Conservation (phyloP, 2,329 filamentous ascomycete genomes). For the Phaeosphaeriaceae sp. region DNA sequence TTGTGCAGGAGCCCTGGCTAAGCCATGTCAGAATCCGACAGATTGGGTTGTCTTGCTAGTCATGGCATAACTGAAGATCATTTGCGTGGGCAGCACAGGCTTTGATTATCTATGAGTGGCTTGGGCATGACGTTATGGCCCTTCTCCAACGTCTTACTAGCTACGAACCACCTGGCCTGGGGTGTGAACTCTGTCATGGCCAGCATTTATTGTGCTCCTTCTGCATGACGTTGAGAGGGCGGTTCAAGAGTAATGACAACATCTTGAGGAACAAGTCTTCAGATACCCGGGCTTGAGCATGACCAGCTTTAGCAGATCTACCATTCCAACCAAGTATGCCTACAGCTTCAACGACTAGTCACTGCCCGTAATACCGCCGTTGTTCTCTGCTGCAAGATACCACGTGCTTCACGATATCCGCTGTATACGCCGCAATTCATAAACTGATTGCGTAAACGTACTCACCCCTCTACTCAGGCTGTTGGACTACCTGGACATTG, state of each 20-base stretch:
- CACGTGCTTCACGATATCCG: conserved; percentile 21
- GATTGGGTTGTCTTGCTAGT: neutral
- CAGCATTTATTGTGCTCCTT: neutral
- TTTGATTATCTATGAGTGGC: no score
- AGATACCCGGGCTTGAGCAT: no score
- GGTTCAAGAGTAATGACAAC: no score
- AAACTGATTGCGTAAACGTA: conserved; percentile 16
- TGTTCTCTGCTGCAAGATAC: conserved; percentile 17
- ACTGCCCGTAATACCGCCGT: conserved; percentile 13
- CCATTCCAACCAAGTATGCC: no score
- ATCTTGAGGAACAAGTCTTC: no score
- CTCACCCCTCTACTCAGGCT: conserved; percentile 52
- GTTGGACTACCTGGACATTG: conserved; percentile 85
- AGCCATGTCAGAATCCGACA: conserved; percentile 28
- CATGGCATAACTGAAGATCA: no score
- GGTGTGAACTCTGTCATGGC: neutral
- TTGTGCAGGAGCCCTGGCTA: conserved; percentile 42
- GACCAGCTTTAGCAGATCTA: no score
- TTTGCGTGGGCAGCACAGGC: no score
- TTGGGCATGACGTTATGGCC: no score
- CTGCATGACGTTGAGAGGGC: neutral
- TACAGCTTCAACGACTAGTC: neutral
- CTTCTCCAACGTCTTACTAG: no score
- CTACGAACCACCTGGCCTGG: no score
- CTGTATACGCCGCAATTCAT: conserved; percentile 20